A percentile compares a stretch with the other conserved stretches of the same genome.
Evolutionary conservation across 1,284 basidiomycete species (phyloP).

Genomic region (Irpex sp.): DNA sequence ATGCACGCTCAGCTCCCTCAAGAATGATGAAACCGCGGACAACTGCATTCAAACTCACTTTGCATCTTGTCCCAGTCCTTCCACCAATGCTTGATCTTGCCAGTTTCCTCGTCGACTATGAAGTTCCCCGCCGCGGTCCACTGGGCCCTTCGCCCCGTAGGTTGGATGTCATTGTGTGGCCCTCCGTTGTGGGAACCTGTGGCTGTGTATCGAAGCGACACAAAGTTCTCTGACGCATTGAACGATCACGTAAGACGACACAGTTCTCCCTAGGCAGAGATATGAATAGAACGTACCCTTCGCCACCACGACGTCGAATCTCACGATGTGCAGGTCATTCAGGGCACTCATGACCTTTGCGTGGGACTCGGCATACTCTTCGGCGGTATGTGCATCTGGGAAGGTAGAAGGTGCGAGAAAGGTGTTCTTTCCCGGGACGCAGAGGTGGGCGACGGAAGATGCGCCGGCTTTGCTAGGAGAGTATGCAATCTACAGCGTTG

Average conservation of each 20-base stretch:
- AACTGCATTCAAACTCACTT: slow-evolving; percentile 7
- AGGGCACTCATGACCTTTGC: slow-evolving; percentile 16
- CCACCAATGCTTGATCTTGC: slow-evolving; percentile 16
- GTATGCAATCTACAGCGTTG: slow-evolving; percentile 12
- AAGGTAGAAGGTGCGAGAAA: slow-evolving; percentile 16
- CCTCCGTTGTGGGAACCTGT: slow-evolving; percentile 15
- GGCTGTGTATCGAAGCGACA: slow-evolving; percentile 15
- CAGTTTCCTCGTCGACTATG: slow-evolving; percentile 13
- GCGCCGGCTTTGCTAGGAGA: slow-evolving; percentile 13
- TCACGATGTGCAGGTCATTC: slow-evolving; percentile 14
- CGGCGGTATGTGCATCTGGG: slow-evolving; percentile 14
- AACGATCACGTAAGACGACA: neutral
- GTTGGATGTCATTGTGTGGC: slow-evolving; percentile 13
- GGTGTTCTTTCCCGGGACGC: slow-evolving; percentile 10
- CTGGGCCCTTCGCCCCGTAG: slow-evolving; percentile 12
- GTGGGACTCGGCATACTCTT: slow-evolving; percentile 16
- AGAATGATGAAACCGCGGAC: neutral
- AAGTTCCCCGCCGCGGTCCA: slow-evolving; percentile 19
- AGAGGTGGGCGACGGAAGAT: slow-evolving; percentile 12
- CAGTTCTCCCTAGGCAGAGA: neutral
- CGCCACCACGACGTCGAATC: slow-evolving; percentile 16
- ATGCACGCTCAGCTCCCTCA: neutral
- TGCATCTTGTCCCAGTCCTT: slow-evolving; percentile 20
- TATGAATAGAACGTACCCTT: slow-evolving; percentile 6
- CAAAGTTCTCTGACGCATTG: slow-evolving; percentile 14